Evolutionary conservation across 1,139 yeast species (phyloP).

Genomic region (Kurtzmaniella quercitrusa): DNA sequence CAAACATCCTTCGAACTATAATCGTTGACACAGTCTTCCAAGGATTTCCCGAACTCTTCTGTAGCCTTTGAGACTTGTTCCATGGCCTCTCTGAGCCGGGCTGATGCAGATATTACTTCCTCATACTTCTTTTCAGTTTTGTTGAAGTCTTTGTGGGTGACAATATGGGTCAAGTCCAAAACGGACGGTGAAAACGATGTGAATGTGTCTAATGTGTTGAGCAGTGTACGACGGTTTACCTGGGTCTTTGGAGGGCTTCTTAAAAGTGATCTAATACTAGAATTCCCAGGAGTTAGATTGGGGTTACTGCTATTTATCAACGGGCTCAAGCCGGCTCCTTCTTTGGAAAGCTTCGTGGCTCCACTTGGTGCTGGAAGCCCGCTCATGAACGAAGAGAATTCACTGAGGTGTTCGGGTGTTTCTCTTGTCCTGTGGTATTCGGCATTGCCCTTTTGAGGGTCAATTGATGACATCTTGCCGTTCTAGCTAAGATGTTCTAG

Average conservation of each 20-base stretch:
- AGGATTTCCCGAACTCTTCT: slow-evolving; percentile 66
- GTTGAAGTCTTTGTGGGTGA: slow-evolving; percentile 56
- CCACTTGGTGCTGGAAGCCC: slow-evolving; percentile 15
- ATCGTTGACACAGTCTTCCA: slow-evolving; percentile 48
- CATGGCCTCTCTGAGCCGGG: slow-evolving; percentile 47
- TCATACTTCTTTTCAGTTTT: slow-evolving; percentile 44
- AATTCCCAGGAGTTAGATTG: neutral
- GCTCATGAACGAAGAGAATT: slow-evolving; percentile 47
- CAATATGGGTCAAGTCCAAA: slow-evolving; percentile 54
- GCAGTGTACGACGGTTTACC: slow-evolving; percentile 24
- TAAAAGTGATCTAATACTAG: neutral
- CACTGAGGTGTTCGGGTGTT: slow-evolving; percentile 52
- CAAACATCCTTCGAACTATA: slow-evolving; percentile 61
- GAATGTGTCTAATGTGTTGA: slow-evolving; percentile 25
- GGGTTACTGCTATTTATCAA: neutral
- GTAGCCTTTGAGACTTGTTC: slow-evolving; percentile 55
- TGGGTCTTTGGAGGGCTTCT: slow-evolving; percentile 7
- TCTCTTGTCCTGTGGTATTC: slow-evolving; percentile 4
- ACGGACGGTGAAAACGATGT: slow-evolving; percentile 48
- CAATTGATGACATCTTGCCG: neutral
- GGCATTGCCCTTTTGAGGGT: neutral
- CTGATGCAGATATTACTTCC: slow-evolving; percentile 48
- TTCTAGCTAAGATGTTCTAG: neutral
- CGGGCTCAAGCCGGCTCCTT: neutral
- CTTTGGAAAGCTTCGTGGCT: slow-evolving; percentile 1